Evolutionary conservation across 257 asterid species (phyloP), one percentile per base, ranked within the genome.

Genomic region (Primulina eburnea): DNA sequence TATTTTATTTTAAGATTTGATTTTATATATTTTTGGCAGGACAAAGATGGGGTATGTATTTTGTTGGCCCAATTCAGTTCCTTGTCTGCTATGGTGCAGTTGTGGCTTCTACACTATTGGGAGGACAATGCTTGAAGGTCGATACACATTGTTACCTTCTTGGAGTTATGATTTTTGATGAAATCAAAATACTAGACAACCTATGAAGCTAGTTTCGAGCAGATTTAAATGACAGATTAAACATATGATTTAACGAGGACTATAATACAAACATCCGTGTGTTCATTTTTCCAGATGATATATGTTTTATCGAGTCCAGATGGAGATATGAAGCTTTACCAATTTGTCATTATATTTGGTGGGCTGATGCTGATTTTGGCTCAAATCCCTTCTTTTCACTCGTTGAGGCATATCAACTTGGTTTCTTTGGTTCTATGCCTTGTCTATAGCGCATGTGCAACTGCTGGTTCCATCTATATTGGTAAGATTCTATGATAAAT

Each of bases 351-450:
- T 0, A 87, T 90, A 65, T 89, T 90, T 85, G 99, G 99, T 68
- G 83, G 88, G 18, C 72, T 90, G 20, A 84, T 88, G 95, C 67
- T 93, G 76, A 67, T 90, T 37, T 81, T 93, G 71, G 99, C 96
- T 70, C 96, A 93, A 79, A 77, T 90, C 80, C 99, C 99, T 73
- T 93, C 99, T 76, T 93, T 93, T 65, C 99, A 93, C 79, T 93
- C 99, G 0, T 72, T 93, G 32, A 89, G 99, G 79, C 83, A 93
- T 71, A 89, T 93, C 87, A 93, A 89, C 77, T 69, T 93, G 84
- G 76, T 93, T 53, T 93, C 97, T 34, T 75, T 90, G 55, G 8
- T 89, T 1, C 91, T 93, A 0, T 79, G 87, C 67, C 82, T 93
- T 21, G 82, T 85, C 55, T 93, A 93, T 77, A 90, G 97, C 71